A percentile compares a stretch with the other conserved stretches of the same genome.
These are phyloP conservation scores for Aurinia saxatilis DNA, from an alignment of 345 rosid genomes.

Conservation along the genomic window DNA sequence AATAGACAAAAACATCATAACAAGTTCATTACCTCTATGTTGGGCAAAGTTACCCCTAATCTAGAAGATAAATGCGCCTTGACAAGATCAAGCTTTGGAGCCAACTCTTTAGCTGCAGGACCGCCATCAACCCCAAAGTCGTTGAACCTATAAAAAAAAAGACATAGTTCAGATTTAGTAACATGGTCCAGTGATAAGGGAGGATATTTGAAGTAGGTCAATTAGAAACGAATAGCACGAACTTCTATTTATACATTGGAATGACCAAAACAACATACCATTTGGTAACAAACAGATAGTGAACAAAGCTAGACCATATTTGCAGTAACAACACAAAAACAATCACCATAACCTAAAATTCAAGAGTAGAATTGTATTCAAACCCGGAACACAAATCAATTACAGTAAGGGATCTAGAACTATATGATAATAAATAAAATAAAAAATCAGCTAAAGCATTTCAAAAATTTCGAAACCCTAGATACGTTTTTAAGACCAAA, in stretches of 20 bases:
- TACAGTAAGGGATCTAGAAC: background rate
- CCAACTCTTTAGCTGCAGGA: constrained; percentile 72
- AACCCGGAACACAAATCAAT: background rate
- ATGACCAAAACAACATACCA: background rate
- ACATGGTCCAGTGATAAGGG: too few species aligned
- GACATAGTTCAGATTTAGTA: too few species aligned
- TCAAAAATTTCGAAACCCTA: constrained; percentile 10
- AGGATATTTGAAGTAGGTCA: background rate
- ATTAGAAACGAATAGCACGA: too few species aligned
- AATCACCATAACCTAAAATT: background rate
- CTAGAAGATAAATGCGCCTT: constrained; percentile 48
- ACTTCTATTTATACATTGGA: background rate
- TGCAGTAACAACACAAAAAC: background rate
- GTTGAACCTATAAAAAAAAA: constrained; percentile 30
- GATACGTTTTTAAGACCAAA: background rate
- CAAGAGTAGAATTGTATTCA: background rate
- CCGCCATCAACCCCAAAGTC: constrained; percentile 86
- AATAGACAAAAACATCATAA: background rate
- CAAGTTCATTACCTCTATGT: constrained; percentile 45
- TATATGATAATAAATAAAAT: background rate
- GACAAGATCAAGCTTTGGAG: constrained; percentile 52
- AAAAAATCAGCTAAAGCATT: background rate
- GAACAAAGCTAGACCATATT: background rate
- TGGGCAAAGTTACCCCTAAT: constrained; percentile 46
- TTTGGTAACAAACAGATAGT: background rate